Conservation (phyloP, 2,329 filamentous ascomycete genomes). For the Fusarium aywerte region DNA sequence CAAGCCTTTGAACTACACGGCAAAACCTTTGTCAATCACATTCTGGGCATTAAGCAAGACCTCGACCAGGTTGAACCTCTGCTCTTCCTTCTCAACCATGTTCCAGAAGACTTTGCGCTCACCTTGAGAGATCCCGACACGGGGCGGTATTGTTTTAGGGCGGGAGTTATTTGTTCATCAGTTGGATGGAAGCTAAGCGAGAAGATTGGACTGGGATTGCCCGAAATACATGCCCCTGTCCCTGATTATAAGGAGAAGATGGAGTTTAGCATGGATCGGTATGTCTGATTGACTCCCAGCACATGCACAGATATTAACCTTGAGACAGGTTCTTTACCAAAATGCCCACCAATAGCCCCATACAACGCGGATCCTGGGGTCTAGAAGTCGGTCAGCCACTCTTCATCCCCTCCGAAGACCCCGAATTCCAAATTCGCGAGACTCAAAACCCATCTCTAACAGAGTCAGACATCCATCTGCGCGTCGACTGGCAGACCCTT, state of each 20-base stretch:
- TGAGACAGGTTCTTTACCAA: constrained; percentile 78
- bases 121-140: constrained; percentile 76
- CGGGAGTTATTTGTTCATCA: constrained; percentile 80
- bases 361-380: constrained; percentile 87
- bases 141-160: constrained; percentile 79
- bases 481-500: constrained; percentile 90
- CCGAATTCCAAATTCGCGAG: constrained; percentile 69
- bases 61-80: constrained; percentile 73
- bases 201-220: constrained; percentile 77
- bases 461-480: constrained; percentile 70
- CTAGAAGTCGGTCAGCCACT: constrained; percentile 80
- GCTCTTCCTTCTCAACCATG: constrained; percentile 76
- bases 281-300: constrained; percentile 37
- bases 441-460: constrained; percentile 67
- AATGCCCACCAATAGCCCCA: constrained; percentile 77
- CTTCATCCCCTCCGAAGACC: constrained; percentile 76
- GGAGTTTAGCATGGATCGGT: constrained; percentile 88
- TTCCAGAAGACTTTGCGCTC: constrained; percentile 87
- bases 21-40: constrained; percentile 72
- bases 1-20: constrained; percentile 74
- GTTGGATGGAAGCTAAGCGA: constrained; percentile 81
- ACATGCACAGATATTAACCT: not conserved
- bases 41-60: constrained; percentile 71
- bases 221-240: constrained; percentile 77
- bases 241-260: constrained; percentile 90